Evolutionary conservation across 306 rosid species (phyloP).

Genomic region (Adenanthera pavonina): DNA sequence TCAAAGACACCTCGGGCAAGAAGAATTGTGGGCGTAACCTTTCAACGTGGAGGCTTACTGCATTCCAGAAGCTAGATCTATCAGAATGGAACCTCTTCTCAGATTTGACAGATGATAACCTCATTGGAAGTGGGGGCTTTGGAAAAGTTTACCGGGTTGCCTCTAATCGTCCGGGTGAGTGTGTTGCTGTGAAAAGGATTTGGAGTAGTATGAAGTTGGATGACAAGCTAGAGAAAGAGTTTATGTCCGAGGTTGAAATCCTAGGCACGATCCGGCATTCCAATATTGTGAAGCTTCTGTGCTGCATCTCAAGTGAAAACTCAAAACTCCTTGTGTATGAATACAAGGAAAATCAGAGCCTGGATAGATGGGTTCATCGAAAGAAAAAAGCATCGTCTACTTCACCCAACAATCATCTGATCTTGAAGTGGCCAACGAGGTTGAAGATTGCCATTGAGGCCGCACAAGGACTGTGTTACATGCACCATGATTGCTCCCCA

Average conservation of each 20-base stretch:
- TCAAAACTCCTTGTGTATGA: slow-evolving; percentile 88
- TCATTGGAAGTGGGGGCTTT: slow-evolving; percentile 89
- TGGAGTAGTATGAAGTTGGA: slow-evolving; percentile 54
- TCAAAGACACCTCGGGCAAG: slow-evolving; percentile 44
- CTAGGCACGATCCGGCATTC: slow-evolving; percentile 80
- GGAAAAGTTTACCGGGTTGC: slow-evolving; percentile 78
- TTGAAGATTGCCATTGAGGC: slow-evolving; percentile 78
- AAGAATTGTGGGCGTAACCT: slow-evolving; percentile 39
- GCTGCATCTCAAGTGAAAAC: slow-evolving; percentile 73
- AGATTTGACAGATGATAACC: slow-evolving; percentile 66
- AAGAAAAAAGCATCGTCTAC: slow-evolving; percentile 48
- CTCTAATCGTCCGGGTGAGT: slow-evolving; percentile 50
- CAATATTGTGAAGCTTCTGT: slow-evolving; percentile 81
- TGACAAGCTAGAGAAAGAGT: slow-evolving; percentile 67
- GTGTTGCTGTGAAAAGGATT: slow-evolving; percentile 80
- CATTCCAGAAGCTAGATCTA: slow-evolving; percentile 78
- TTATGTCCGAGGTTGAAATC: slow-evolving; percentile 71
- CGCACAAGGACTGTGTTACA: slow-evolving; percentile 84
- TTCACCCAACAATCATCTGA: slow-evolving; percentile 29
- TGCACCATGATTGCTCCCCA: slow-evolving; percentile 87
- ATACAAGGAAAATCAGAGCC: slow-evolving; percentile 82
- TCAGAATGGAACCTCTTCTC: slow-evolving; percentile 56
- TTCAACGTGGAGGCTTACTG: slow-evolving; percentile 76
- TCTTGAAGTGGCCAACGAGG: slow-evolving; percentile 80
- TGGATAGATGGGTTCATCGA: slow-evolving; percentile 76